Evolutionary conservation across 768 basidiomycete species (phyloP), one percentile per base, ranked within the genome.

Genomic region (Mycena vulgaris): DNA sequence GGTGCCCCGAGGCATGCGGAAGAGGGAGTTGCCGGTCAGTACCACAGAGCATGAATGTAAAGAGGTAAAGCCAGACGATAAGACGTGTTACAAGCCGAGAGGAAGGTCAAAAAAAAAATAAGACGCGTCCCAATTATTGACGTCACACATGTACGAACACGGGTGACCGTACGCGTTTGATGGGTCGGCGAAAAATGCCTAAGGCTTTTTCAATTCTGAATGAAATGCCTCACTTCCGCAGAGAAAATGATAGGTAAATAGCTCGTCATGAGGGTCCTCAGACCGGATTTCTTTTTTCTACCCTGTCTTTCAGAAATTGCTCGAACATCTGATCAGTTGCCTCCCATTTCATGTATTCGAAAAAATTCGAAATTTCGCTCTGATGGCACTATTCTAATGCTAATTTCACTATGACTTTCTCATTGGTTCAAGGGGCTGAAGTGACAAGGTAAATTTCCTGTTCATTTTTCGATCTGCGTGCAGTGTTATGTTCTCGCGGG

Each of bases 361-460:
- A 28, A 28, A 14, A 28, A 28, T 28, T 51, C 27, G 9, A 28
- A 51, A 51, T 51, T 51, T 27, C 49, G 49, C 49, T 51, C 49
- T 51, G 49, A 51, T 51, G 11, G 27, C 49, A 51, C 49, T 17
- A 51, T 51, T 51, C 25, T 51, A 51, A 48, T 48, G 47, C 47
- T 48, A 48, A 23, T 48, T 48, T 48, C 47, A 48, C 13, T 48
- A 48, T 48, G 47, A 48, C 47, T 48, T 48, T 48, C 47, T 23
- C 47, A 48, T 48, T 48, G 47, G 47, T 48, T 48, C 47, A 48
- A 48, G 47, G 47, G 47, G n/a, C 47, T 48, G 47, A 48, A 48
- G 47, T 48, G n/a, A 48, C 47, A 25, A 48, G 23, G 47, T 48
- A 48, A 48, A 48, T n/a, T n/a, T n/a, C n/a, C n/a, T n/a, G n/a